Percentiles rank a stretch among this genome's conserved stretches.
Conservation (phyloP, 2,329 filamentous ascomycete species). For the Fusarium continuum region DNA sequence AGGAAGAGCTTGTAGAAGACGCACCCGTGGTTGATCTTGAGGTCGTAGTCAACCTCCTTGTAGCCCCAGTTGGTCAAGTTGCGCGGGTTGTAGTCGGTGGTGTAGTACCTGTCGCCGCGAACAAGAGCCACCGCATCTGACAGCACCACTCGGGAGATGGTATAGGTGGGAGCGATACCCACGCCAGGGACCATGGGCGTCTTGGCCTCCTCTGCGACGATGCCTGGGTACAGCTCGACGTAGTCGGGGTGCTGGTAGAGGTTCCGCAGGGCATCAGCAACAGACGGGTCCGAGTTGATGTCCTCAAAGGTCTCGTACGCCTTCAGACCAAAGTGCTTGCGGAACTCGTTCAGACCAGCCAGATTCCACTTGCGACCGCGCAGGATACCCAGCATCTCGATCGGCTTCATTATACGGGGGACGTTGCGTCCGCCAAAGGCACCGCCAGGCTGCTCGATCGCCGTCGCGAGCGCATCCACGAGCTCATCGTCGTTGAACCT, state of each 20-base stretch:
- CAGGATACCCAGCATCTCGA: slow-evolving; percentile 83
- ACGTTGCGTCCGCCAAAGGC: slow-evolving; percentile 79
- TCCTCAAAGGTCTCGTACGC: slow-evolving; percentile 82
- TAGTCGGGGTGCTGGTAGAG: slow-evolving; percentile 82
- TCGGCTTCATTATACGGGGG: slow-evolving; percentile 74
- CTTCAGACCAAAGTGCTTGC: slow-evolving; percentile 81
- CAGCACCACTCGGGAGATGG: slow-evolving; percentile 78
- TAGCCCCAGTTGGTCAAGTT: slow-evolving; percentile 87
- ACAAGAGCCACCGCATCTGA: slow-evolving; percentile 83
- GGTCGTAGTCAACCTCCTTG: slow-evolving; percentile 76
- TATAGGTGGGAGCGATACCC: slow-evolving; percentile 79
- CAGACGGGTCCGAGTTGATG: slow-evolving; percentile 79
- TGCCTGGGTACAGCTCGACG: slow-evolving; percentile 82
- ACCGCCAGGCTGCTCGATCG: slow-evolving; percentile 82
- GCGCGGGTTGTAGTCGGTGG: slow-evolving; percentile 76
- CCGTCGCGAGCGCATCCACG: slow-evolving; percentile 71
- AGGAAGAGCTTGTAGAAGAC: slow-evolving; percentile 87
- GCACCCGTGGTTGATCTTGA: slow-evolving; percentile 80
- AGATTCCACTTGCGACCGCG: slow-evolving; percentile 81
- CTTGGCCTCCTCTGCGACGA: slow-evolving; percentile 81
- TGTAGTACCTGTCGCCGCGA: slow-evolving; percentile 81
- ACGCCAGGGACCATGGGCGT: slow-evolving; percentile 77
- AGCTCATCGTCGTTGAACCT: slow-evolving; percentile 80
- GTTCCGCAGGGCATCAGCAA: slow-evolving; percentile 71
- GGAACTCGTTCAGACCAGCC: slow-evolving; percentile 84